These are phyloP conservation scores for Hemileccinum rubropunctum DNA, from an alignment of 768 basidiomycete genomes.

Conservation along the genomic window DNA sequence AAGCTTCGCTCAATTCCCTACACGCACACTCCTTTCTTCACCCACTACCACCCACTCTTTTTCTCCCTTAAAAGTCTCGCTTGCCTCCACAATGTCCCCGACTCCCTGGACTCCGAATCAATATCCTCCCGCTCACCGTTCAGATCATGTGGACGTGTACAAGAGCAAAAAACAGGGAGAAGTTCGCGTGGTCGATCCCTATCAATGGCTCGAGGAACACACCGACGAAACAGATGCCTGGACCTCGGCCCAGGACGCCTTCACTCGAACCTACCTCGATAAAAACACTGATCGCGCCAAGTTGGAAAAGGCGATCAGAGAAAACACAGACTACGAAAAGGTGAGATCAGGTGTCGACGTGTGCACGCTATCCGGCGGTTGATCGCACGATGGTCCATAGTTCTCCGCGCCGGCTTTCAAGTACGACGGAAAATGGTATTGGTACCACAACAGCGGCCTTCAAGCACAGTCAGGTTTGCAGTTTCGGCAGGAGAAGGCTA, in stretches of 20 bases:
- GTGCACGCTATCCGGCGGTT: not conserved
- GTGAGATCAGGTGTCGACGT: conserved; percentile 21
- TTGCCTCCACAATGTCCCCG: conserved; percentile 32
- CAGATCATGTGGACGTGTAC: conserved; percentile 66
- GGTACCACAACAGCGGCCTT: conserved; percentile 76
- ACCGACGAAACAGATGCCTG: conserved; percentile 63
- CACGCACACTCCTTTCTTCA: conserved; percentile 7
- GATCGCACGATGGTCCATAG: conserved; percentile 32
- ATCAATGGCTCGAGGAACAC: conserved; percentile 70
- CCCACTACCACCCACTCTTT: not conserved
- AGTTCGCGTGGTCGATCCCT: conserved; percentile 67
- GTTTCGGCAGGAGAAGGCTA: not conserved
- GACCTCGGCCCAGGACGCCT: conserved; percentile 58
- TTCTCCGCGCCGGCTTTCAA: conserved; percentile 61
- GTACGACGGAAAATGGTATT: conserved; percentile 75
- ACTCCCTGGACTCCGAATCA: conserved; percentile 52
- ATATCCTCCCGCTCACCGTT: conserved; percentile 66
- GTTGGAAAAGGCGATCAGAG: conserved; percentile 57
- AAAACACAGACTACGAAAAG: conserved; percentile 52
- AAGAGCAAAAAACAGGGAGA: conserved; percentile 60
- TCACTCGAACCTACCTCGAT: conserved; percentile 59
- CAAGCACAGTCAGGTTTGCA: conserved; percentile 55
- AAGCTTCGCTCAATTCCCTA: conserved; percentile 12
- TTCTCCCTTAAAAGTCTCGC: conserved; percentile 6
- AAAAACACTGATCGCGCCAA: conserved; percentile 56